phyloP scores from a whole-genome alignment of 2,329 filamentous ascomycete genomes.

The Drechslerella coelobrocha region DNA sequence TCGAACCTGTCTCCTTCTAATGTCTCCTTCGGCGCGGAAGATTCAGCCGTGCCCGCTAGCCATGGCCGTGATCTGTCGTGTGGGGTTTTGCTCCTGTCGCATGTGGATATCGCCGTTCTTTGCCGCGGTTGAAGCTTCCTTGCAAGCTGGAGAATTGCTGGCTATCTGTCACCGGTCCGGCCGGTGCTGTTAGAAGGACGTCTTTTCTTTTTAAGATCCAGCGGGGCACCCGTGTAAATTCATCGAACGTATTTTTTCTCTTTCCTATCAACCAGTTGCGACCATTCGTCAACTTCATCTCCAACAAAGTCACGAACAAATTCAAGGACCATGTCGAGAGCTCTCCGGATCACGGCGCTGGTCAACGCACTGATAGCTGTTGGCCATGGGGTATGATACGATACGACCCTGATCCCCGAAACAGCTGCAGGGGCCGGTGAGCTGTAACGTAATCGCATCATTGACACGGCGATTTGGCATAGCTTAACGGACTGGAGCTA shows the following conservation, averaged over 20 bases:
- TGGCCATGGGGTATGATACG: conserved; percentile 17
- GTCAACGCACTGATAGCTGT: conserved; percentile 28
- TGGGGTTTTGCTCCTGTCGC: neutral
- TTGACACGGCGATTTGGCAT: neutral
- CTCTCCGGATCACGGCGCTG: conserved; percentile 20
- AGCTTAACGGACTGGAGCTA: conserved; percentile 29
- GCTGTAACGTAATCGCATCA: neutral
- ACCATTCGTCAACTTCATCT: too few relatives aligned
- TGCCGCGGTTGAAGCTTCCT: neutral
- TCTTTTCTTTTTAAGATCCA: conserved; percentile 13
- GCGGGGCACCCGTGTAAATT: too few relatives aligned
- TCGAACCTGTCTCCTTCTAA: too few relatives aligned
- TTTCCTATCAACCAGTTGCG: too few relatives aligned
- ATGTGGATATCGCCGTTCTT: neutral
- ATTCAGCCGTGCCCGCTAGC: too few relatives aligned
- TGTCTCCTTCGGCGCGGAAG: too few relatives aligned
- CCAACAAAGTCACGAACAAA: too few relatives aligned
- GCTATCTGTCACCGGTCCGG: too few relatives aligned
- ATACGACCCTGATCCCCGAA: neutral
- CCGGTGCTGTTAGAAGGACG: too few relatives aligned
- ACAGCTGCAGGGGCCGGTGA: too few relatives aligned
- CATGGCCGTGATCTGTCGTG: neutral
- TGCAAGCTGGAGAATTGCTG: too few relatives aligned
- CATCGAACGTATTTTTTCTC: too few relatives aligned
- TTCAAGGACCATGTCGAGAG: conserved; percentile 24